Conservation (phyloP, 1,284 basidiomycete species). For the Leccinum griseonigrum region DNA sequence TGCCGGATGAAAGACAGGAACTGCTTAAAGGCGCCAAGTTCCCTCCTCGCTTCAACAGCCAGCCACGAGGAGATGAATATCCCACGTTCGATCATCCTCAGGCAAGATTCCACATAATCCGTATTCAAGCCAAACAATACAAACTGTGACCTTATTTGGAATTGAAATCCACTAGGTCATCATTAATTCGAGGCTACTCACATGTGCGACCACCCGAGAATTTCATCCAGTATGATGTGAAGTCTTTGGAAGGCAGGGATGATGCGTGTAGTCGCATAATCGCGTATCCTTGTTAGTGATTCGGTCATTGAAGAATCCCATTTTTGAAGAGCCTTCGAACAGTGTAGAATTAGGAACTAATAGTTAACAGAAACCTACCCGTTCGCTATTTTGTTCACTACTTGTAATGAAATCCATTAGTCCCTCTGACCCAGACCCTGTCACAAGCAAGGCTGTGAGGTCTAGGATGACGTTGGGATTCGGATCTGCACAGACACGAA, state of each 20-base stretch:
- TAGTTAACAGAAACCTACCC: slow-evolving; percentile 45
- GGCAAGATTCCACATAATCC: slow-evolving; percentile 48
- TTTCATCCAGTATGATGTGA: slow-evolving; percentile 70
- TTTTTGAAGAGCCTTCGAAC: slow-evolving; percentile 64
- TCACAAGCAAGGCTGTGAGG: slow-evolving; percentile 66
- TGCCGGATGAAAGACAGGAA: slow-evolving; percentile 76
- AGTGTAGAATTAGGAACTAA: slow-evolving; percentile 18
- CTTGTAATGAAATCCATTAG: slow-evolving; percentile 72
- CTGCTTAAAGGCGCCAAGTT: slow-evolving; percentile 68
- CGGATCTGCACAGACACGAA: slow-evolving; percentile 41
- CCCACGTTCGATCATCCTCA: slow-evolving; percentile 51
- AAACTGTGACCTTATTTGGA: slow-evolving; percentile 45
- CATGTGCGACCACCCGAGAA: slow-evolving; percentile 73
- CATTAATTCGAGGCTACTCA: slow-evolving; percentile 37
- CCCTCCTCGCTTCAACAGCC: slow-evolving; percentile 58
- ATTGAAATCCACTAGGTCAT: slow-evolving; percentile 16
- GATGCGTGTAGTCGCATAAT: slow-evolving; percentile 66
- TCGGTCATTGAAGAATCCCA: slow-evolving; percentile 76
- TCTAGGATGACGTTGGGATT: slow-evolving; percentile 64
- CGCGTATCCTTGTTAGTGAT: slow-evolving; percentile 66
- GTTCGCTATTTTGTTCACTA: slow-evolving; percentile 75
- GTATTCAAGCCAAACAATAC: slow-evolving; percentile 50
- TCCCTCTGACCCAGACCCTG: slow-evolving; percentile 65
- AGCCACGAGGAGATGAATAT: slow-evolving; percentile 69
- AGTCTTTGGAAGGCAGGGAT: slow-evolving; percentile 73